Conservation (phyloP, 2,329 filamentous ascomycete genomes). For the Clonostachys byssicola region DNA sequence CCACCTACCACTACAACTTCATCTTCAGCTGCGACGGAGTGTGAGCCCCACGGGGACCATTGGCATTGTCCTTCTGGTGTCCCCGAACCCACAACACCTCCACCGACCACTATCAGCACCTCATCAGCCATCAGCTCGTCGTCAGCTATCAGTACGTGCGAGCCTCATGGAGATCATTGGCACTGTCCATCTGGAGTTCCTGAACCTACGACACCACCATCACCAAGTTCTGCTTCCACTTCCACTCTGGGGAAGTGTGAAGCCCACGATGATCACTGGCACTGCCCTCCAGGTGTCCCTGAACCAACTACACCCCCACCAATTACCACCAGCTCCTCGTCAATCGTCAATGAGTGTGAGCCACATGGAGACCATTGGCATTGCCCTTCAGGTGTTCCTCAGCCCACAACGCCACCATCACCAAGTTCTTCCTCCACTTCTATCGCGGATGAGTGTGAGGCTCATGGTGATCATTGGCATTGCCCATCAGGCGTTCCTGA, state of each 20-base stretch:
- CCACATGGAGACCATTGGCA: too few species aligned
- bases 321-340: background rate
- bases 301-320: constrained; percentile 4
- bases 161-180: constrained; percentile 5
- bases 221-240: background rate
- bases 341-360: background rate
- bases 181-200: constrained; percentile 10
- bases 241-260: constrained; percentile 1
- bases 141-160: constrained; percentile 1
- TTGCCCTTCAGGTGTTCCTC: too few species aligned
- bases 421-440: too few species aligned
- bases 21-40: background rate
- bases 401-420: too few species aligned
- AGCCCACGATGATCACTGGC: constrained; percentile 6
- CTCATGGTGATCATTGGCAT: too few species aligned
- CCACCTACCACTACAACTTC: background rate
- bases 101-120: background rate
- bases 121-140: background rate
- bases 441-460: too few species aligned
- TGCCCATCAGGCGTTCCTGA: too few species aligned
- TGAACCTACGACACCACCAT: constrained; percentile 3
- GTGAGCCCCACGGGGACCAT: constrained; percentile 2
- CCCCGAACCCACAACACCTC: constrained; percentile 3
- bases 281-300: constrained; percentile 10
- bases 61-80: constrained; percentile 6